These are phyloP conservation scores for Solanum peruvianum DNA, from an alignment of 257 asterid genomes.

Conservation along the genomic window DNA sequence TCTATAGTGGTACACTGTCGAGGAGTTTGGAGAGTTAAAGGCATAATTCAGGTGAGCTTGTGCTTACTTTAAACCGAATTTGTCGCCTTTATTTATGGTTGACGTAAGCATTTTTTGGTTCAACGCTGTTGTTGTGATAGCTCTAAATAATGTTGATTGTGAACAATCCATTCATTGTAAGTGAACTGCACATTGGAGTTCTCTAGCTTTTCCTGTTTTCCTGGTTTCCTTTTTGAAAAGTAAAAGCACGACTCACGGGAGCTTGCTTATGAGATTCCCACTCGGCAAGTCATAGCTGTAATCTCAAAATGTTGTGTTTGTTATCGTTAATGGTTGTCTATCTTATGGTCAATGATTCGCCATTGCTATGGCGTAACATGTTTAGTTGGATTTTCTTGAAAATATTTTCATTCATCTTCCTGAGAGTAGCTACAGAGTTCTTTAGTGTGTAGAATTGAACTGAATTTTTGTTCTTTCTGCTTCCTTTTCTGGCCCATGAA, in stretches of 20 bases:
- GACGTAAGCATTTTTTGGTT: neutral
- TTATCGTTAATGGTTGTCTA: neutral
- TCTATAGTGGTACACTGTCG: slow-evolving; percentile 9
- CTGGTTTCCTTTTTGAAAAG: neutral
- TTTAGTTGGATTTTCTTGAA: neutral
- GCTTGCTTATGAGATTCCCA: neutral
- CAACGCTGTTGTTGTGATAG: neutral
- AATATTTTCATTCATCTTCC: neutral
- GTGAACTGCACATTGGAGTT: neutral
- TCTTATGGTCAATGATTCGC: neutral
- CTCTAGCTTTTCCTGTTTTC: neutral
- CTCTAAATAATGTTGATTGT: neutral
- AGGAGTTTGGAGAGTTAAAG: slow-evolving; percentile 23
- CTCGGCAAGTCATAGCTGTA: neutral
- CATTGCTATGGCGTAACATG: neutral
- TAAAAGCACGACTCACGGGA: neutral
- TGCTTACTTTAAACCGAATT: neutral
- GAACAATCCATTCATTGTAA: neutral
- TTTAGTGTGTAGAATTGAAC: neutral
- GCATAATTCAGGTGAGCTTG: slow-evolving; percentile 18
- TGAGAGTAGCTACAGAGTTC: neutral
- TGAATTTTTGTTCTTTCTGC: neutral
- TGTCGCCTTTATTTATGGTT: neutral
- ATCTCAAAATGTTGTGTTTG: neutral
- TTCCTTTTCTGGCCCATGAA: neutral